Evolutionary conservation across 2,329 filamentous ascomycete species (phyloP), one percentile per base, ranked within the genome.

Genomic region (Fusarium robinianum): DNA sequence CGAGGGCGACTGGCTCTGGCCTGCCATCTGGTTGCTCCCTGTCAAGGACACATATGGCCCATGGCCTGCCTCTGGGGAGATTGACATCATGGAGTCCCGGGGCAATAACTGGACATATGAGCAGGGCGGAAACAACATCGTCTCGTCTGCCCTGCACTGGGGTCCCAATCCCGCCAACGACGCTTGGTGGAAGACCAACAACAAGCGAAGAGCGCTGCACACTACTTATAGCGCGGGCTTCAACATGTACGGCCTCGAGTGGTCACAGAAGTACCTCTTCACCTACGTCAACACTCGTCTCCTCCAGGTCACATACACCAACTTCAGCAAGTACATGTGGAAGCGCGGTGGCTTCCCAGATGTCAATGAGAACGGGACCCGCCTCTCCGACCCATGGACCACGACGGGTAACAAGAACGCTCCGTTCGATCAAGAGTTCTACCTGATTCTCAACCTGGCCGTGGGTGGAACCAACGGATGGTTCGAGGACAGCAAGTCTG

Each of bases 1-100:
- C 5, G 67, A 74, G 33, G 89, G 89, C 40, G 88, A 94, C 70
- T 94, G 89, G 89, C 77, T 95, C 8, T 94, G 89, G 89, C 89
- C 89, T 3, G 88, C 88, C n/a, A 92, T 95, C 61, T 91, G 87
- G 87, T 88, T 95, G 86, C 75, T 94, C 73, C 89, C 89, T 2
- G 81, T 81, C 32, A 74, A 84, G 29, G 76, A 83, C 40, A 83
- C 73, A 1, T 95, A 94, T 64, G 89, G 89, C 1, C 60, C 76
- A 1, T 95, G 89, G 89, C 89, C 89, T 2, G 70, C 74, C 6
- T 90, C 87, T 7, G 89, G 89, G 31, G 88, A 94, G 68, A 94
- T 95, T 37, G 89, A 95, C 64, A 88, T 95, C 41, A 73, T 83
- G 61, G 88, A 94, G 69, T 83, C 83, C 18, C 86, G 89, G 43